Evolutionary conservation across 1,284 basidiomycete species (phyloP), one percentile per base, ranked within the genome.

Genomic region (Puccinia polysora): DNA sequence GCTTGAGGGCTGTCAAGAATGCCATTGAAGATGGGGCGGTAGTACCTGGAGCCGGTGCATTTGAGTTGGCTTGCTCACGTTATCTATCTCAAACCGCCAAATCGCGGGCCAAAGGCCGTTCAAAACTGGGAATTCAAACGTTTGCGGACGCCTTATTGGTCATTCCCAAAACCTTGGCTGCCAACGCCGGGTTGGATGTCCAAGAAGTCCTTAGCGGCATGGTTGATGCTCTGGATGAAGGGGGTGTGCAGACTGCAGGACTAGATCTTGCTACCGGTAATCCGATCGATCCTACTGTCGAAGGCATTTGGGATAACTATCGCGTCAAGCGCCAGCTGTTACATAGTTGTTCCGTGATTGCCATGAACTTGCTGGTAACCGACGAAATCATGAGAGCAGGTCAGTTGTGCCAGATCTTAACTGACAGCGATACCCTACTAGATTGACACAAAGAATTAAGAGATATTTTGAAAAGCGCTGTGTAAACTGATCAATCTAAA

Each of bases 281-380:
- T 80, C 93, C 95, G 2, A 91, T 96, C 79, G 95, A 99, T 79
- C 95, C 96, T 5, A 89, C 91, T 15, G 88, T 91, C 3, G 89
- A 92, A 78, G 96, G 96, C 47, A 88, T 99, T 20, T 98, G 95
- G 94, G 96, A 99, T 81, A 98, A 98, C 82, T 98, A 97, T 81
- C 85, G 96, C 74, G 96, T 98, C 74, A 98, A 98, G 84, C 84
- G 95, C 75, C 96, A 98, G 79, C 96, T 98, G 92, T 82, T 99
- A 72, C 95, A 98, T 80, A 74, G 25, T 77, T 95, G 92, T 81
- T 94, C 95, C 74, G 96, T 98, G 75, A 98, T 99, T 78, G 95
- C 93, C 23, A 87, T 96, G 76, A 98, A 98, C 81, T 83, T 98
- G 73, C 82, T 98, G 73, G 76, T 77, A 55, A 77, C 76, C 49